Evolutionary conservation across 805 yeast genomes (phyloP), one percentile per base, ranked within the genome.

Genomic region (Debaryomyces tyrocola): DNA sequence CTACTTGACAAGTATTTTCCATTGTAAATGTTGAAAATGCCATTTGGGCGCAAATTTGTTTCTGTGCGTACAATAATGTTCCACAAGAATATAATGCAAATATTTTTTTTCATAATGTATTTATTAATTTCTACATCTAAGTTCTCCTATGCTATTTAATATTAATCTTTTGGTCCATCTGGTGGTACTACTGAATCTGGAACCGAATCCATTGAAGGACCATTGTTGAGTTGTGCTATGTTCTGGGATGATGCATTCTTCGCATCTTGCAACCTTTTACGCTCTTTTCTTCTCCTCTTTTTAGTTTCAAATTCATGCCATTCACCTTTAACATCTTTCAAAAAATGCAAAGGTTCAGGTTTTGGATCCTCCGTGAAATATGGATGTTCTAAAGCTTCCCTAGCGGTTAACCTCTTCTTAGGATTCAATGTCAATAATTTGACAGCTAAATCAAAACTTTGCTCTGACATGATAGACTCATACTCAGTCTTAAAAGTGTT

Each of bases 281-380:
- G 57, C 52, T 74, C 79, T 49, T 72, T 70, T 48, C 85, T 69
- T 51, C 88, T 73, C 56, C 86, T 79, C 68, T 83, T 85, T 64
- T 92, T 90, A 2, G 96, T 94, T 59, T 92, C 99, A 64, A 86
- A 92, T 61, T 92, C 99, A 62, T 92, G 99, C 94, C 97, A 92
- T 64, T 95, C 98, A 3, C 94, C 95, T 45, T 74, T 71, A 24
- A 83, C 65, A n/a, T 74, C 73, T 24, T 74, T 69, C 52, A 85
- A 72, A 44, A 83, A 75, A 9, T 69, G 63, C 33, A 89, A 70
- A 5, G 83, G 82, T 50, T 78, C 83, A 1, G 87, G 84, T 28
- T 56, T 53, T 0, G 96, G 97, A 6, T 79, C 84, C 40, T 82
- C 85, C 2, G 63, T 62, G 58, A 92, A 94, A 67, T 88, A 94